Base-by-base conservation (phyloP, 2,329 filamentous ascomycete species). In the Cryoendolithus antarcticus region DNA sequence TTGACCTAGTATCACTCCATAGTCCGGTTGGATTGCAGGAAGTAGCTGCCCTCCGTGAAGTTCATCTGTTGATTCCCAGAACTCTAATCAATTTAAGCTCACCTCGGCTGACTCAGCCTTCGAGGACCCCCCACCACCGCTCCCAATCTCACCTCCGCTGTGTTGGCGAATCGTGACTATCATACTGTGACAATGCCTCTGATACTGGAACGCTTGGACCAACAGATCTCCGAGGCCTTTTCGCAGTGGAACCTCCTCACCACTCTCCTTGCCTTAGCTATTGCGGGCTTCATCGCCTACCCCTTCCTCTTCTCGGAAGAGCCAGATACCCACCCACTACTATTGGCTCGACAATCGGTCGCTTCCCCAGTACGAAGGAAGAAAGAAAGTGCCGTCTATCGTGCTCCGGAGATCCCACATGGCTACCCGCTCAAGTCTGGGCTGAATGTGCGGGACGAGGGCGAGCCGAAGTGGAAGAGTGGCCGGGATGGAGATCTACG, bases 401-500 rank as follows among this genome's bases (percentile, higher is more conserved):
- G 91, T 43, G 84, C 82, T n/a, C 76, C 84, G 42, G 81, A 86
- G 44, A 79, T 81, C 5, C 88, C 89, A 12, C 82, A 93, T 62
- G 85, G 86, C 52, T 86, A 86, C 66, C 79, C 82, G 6, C 71
- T 93, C 32, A 80, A 80, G 49, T 65, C 72, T 29, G 85, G 86
- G 4, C 68, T 93, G 31, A 85, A 84, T 49, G 82, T 96, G 41
- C 89, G 86, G 64, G 82, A 86, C 39, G 65, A 80, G 0, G 82
- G 80, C 32, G 76, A 81, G 34, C 81, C 84, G 34, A 86, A 86
- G 62, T 95, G 88, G 83, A 72, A 81, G 7, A 69, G 72, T 41
- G 89, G 89, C 35, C 78, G 82, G 40, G 80, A 93, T 59, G 91
- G 91, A 33, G 89, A 98, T 53, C 66, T 98, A 48, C 75, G 89